Percentiles rank a stretch among this genome's conserved stretches.
Conservation (phyloP, 306 rosid species). For the Dryas drummondii region DNA sequence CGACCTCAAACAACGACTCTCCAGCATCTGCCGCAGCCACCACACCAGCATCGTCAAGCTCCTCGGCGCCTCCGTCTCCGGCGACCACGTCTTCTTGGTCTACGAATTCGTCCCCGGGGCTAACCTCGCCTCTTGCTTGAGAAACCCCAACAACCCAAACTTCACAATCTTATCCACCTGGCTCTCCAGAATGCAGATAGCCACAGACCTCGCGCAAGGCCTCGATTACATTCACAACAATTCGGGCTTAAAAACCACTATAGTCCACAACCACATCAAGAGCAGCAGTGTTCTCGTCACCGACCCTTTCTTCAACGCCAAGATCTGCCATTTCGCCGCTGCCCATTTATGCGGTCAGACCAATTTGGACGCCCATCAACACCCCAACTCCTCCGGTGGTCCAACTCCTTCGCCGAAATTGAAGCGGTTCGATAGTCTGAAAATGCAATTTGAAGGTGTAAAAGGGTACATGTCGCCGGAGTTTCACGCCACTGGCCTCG, state of each 20-base stretch:
- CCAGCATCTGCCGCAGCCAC: slow-evolving; percentile 78
- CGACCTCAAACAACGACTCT: slow-evolving; percentile 50
- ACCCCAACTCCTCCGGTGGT: neutral
- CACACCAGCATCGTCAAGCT: slow-evolving; percentile 69
- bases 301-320: slow-evolving; percentile 62
- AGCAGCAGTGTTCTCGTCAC: slow-evolving; percentile 64
- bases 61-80: slow-evolving; percentile 79
- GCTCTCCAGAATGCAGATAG: slow-evolving; percentile 85
- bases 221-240: slow-evolving; percentile 79
- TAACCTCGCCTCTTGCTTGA: slow-evolving; percentile 63
- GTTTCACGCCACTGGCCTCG: slow-evolving; percentile 51
- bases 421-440: slow-evolving; percentile 20
- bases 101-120: slow-evolving; percentile 68
- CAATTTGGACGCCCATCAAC: slow-evolving; percentile 15
- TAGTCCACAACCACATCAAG: slow-evolving; percentile 76
- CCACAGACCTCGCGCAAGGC: slow-evolving; percentile 82
- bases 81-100: slow-evolving; percentile 65
- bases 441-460: slow-evolving; percentile 51
- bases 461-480: slow-evolving; percentile 94
- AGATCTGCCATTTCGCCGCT: slow-evolving; percentile 81
- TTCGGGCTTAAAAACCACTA: slow-evolving; percentile 48
- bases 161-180: slow-evolving; percentile 72
- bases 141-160: slow-evolving; percentile 44
- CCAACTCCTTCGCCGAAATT: neutral
- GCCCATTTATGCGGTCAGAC: slow-evolving; percentile 80